Evolutionary conservation across 441 rosid genomes (phyloP).

Genomic region (Croton laevigatus): DNA sequence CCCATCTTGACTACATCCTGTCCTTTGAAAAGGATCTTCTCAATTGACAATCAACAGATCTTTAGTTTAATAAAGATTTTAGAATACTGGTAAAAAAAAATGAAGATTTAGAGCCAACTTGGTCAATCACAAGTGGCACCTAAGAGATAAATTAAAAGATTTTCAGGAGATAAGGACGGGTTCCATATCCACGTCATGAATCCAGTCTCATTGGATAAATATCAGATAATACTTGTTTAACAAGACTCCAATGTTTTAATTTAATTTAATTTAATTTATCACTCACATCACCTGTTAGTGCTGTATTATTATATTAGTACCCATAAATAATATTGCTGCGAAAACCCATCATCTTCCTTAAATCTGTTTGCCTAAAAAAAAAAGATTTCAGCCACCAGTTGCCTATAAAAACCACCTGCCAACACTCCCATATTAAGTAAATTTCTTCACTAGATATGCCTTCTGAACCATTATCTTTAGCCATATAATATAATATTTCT

Average conservation of each 20-base stretch:
- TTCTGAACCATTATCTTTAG: too few species aligned
- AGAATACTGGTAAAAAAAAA: background rate
- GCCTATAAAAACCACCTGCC: too few species aligned
- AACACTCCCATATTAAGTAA: too few species aligned
- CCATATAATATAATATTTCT: too few species aligned
- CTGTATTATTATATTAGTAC: background rate
- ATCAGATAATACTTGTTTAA: background rate
- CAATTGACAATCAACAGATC: conserved; percentile 13
- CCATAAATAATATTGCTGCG: too few species aligned
- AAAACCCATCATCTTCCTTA: too few species aligned
- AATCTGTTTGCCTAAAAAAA: too few species aligned
- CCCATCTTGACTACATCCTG: conserved; percentile 24
- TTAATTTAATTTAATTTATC: background rate
- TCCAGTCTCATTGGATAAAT: conserved; percentile 7
- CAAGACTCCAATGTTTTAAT: background rate
- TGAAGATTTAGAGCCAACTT: too few species aligned
- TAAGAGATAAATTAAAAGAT: conserved; percentile 18
- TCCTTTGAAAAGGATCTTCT: conserved; percentile 14
- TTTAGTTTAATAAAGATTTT: background rate
- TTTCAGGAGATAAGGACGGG: conserved; percentile 30
- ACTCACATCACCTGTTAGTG: background rate
- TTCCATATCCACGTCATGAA: conserved; percentile 27
- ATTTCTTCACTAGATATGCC: too few species aligned
- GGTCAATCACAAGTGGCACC: conserved; percentile 26
- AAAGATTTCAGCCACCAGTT: too few species aligned